Conservation (phyloP, 2,329 filamentous ascomycete species). For the Tympanopsis confertula region DNA sequence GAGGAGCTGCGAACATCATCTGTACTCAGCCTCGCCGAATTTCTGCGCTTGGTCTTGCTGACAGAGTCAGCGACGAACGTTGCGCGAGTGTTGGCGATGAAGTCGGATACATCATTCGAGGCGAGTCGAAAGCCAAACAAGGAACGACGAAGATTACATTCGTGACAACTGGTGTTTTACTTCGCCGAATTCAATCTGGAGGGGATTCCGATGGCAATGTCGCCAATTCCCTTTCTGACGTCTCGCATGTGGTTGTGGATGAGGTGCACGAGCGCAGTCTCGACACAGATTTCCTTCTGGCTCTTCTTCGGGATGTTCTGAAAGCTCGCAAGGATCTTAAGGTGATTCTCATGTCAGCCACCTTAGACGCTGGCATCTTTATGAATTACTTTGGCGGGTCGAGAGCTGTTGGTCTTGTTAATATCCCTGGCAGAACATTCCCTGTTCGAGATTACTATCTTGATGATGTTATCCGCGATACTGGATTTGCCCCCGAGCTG, state of each 20-base stretch:
- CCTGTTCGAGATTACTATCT: conserved; percentile 61
- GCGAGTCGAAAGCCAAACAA: conserved; percentile 50
- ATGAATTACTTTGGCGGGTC: conserved; percentile 49
- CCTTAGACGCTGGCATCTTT: conserved; percentile 58
- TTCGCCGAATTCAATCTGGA: conserved; percentile 57
- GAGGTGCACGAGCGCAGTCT: conserved; percentile 66
- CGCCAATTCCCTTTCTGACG: conserved; percentile 49
- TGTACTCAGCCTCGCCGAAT: conserved; percentile 66
- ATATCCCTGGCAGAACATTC: conserved; percentile 59
- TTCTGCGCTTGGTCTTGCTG: conserved; percentile 59
- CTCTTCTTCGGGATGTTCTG: conserved; percentile 54
- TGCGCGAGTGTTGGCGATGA: conserved; percentile 57
- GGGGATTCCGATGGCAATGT: conserved; percentile 50
- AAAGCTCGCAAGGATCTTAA: conserved; percentile 51
- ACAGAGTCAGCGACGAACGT: conserved; percentile 62
- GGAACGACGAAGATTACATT: conserved; percentile 60
- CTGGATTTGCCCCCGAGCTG: conserved; percentile 33
- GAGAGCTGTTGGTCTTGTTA: conserved; percentile 46
- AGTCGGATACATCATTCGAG: conserved; percentile 61
- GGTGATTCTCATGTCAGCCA: conserved; percentile 65
- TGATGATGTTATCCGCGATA: conserved; percentile 53
- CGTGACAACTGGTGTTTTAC: conserved; percentile 62
- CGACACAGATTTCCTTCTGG: conserved; percentile 63
- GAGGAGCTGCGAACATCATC: conserved; percentile 58
- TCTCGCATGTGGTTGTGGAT: conserved; percentile 65